These are phyloP conservation scores for Zygosaccharomyces bailii DNA, from an alignment of 805 yeast species.

Conservation along the genomic window DNA sequence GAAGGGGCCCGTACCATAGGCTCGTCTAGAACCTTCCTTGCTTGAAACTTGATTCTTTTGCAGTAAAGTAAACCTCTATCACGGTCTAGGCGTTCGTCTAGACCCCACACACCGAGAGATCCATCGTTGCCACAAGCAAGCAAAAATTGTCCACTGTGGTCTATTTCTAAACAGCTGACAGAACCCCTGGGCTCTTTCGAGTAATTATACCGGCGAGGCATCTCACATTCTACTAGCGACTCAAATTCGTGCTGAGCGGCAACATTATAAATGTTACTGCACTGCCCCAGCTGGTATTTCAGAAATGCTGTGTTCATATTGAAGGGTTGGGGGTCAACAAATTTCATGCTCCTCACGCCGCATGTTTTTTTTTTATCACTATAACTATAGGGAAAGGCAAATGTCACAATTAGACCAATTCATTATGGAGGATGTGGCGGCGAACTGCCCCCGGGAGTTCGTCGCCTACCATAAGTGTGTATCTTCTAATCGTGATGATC, in stretches of 20 bases:
- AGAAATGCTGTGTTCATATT: conserved; percentile 14
- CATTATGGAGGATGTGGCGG: conserved; percentile 74
- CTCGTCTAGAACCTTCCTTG: conserved; percentile 4
- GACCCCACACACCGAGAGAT: conserved; percentile 34
- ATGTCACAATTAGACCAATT: conserved; percentile 58
- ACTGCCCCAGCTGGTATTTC: conserved; percentile 16
- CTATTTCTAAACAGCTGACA: conserved; percentile 24
- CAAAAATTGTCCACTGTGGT: conserved; percentile 20
- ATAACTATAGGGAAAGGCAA: background rate
- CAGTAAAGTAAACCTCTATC: conserved; percentile 26
- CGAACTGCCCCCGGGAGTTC: conserved; percentile 69
- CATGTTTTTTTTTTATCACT: background rate
- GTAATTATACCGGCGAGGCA: conserved; percentile 14
- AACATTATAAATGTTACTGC: conserved; percentile 8
- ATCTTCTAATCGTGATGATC: conserved; percentile 50
- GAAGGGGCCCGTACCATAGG: background rate
- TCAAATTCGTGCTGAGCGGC: conserved; percentile 21
- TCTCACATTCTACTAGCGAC: conserved; percentile 19
- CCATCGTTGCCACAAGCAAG: conserved; percentile 34
- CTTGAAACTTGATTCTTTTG: conserved; percentile 27
- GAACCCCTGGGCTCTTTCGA: conserved; percentile 9
- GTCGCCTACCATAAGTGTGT: conserved; percentile 72
- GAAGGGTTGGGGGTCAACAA: background rate
- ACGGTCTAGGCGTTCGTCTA: conserved; percentile 22
- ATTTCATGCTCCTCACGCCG: background rate